phyloP scores from a whole-genome alignment of 2,329 filamentous ascomycete species.

The Aspergillus sp. region DNA sequence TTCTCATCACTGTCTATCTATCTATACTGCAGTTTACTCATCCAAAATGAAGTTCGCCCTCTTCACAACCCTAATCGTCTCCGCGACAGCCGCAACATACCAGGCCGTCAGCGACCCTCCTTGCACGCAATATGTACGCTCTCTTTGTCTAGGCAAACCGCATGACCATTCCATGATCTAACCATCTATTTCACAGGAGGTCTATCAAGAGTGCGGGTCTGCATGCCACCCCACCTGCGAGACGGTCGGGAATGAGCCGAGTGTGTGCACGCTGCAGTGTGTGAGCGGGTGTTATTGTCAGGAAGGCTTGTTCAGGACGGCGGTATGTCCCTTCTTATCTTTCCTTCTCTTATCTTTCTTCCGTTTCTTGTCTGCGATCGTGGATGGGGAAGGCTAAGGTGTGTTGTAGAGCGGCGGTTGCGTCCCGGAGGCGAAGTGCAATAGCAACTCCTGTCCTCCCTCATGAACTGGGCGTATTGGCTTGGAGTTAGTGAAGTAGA shows the following conservation, averaged over 20 bases:
- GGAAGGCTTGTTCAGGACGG: not conserved
- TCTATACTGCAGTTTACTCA: too few relatives aligned
- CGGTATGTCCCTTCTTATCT: not conserved
- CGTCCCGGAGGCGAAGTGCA: not conserved
- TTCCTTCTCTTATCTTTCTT: not conserved
- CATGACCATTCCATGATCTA: not conserved
- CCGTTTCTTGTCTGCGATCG: not conserved
- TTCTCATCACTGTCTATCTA: too few relatives aligned
- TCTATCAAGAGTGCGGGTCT: not conserved
- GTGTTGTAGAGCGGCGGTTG: not conserved
- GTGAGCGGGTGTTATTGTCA: conserved; percentile 5
- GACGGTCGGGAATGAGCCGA: not conserved
- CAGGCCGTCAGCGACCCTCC: not conserved
- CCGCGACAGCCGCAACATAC: not conserved
- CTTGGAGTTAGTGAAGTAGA: not conserved
- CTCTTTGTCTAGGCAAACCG: not conserved
- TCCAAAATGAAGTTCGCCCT: not conserved
- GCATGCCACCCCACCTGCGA: conserved; percentile 9
- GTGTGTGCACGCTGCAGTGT: conserved; percentile 1
- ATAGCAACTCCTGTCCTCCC: not conserved
- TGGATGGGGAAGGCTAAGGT: not conserved
- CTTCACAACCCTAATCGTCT: not conserved
- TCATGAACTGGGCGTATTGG: not conserved
- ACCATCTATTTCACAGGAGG: not conserved
- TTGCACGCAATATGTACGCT: conserved; percentile 3